phyloP scores from a whole-genome alignment of 2,329 filamentous ascomycete genomes.

The Aspergillus amoenus region DNA sequence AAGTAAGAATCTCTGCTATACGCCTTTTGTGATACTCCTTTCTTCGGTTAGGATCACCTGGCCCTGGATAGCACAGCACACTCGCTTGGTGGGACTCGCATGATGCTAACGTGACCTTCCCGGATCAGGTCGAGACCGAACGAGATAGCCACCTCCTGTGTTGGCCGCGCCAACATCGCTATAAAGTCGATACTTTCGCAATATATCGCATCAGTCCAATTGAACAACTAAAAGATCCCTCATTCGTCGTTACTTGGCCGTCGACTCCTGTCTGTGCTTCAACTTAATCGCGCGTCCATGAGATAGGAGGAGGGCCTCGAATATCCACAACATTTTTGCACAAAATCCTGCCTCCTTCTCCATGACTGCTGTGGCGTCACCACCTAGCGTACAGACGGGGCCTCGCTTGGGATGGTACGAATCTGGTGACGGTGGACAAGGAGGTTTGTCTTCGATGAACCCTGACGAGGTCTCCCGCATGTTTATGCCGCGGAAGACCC shows the following conservation, averaged over 20 bases:
- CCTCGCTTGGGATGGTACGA: constrained; percentile 62
- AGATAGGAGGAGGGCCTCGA: constrained; percentile 15
- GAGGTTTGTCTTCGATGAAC: constrained; percentile 69
- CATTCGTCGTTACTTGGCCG: neutral
- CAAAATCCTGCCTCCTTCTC: constrained; percentile 29
- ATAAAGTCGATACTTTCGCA: neutral
- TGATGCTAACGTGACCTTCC: constrained; percentile 35
- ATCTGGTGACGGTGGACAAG: constrained; percentile 56
- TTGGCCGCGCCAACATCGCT: constrained; percentile 14
- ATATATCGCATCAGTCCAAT: constrained; percentile 9
- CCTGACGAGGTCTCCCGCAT: constrained; percentile 82
- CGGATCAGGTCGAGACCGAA: constrained; percentile 21
- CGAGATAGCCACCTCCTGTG: neutral
- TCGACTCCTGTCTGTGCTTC: neutral
- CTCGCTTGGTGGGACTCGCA: constrained; percentile 22
- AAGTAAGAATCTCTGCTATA: constrained; percentile 16
- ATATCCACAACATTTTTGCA: constrained; percentile 8
- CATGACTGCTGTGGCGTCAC: constrained; percentile 68
- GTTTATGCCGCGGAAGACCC: constrained; percentile 83
- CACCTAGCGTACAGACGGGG: constrained; percentile 62
- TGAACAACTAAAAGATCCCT: neutral
- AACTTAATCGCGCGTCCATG: constrained; percentile 15
- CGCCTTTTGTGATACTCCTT: neutral
- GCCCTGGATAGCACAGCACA: constrained; percentile 5
- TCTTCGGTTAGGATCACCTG: neutral